phyloP scores from a whole-genome alignment of 2,329 filamentous ascomycete genomes.

The Nothomitra cinnamomea region DNA sequence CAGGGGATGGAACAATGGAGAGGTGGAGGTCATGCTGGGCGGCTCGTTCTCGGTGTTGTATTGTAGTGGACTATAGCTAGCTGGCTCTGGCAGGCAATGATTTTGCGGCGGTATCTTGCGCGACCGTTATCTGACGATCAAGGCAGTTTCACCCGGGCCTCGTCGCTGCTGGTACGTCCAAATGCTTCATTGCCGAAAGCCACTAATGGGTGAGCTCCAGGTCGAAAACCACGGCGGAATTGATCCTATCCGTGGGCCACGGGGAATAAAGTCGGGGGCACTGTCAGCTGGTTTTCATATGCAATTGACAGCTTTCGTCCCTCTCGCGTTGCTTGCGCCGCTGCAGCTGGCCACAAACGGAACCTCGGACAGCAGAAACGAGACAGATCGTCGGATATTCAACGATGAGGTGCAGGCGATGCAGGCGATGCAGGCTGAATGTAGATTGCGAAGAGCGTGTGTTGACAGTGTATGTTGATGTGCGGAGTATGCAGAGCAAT shows the following conservation, averaged over 20 bases:
- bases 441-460: neutral
- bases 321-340: neutral
- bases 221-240: neutral
- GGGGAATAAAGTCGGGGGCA: no score
- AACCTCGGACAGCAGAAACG: neutral
- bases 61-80: neutral
- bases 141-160: neutral
- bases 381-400: neutral
- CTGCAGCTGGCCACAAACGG: neutral
- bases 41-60: neutral
- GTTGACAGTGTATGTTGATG: neutral
- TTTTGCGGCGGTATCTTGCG: neutral
- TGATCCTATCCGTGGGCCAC: no score
- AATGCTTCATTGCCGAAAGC: neutral
- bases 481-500: no score
- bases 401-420: neutral
- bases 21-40: neutral
- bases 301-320: constrained; percentile 1
- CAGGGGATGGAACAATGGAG: neutral
- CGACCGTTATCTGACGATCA: neutral
- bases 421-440: neutral
- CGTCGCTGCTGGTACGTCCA: neutral
- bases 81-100: neutral
- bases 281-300: neutral
- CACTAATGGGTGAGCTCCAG: neutral